Conservation (phyloP, 2,329 filamentous ascomycete genomes). For the Verticillium albo-atrum region DNA sequence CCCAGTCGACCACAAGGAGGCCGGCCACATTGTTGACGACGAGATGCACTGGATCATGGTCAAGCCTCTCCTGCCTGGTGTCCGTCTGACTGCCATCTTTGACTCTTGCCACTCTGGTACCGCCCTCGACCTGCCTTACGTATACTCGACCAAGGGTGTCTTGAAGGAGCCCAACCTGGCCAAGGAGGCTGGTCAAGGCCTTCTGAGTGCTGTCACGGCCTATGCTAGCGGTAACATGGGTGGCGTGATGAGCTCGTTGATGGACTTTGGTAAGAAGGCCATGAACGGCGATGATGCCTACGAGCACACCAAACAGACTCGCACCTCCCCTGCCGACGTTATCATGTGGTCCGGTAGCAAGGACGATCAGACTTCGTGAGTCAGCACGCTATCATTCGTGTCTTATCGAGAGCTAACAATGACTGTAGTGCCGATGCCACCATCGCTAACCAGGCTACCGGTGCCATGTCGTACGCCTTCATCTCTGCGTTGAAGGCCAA, state of each 20-base stretch:
- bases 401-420: constrained; percentile 3
- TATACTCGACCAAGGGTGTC: constrained; percentile 65
- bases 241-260: constrained; percentile 74
- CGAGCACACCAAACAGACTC: constrained; percentile 76
- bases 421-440: constrained; percentile 76
- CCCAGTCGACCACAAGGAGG: constrained; percentile 73
- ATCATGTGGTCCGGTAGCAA: constrained; percentile 98
- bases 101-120: constrained; percentile 66
- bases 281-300: constrained; percentile 77
- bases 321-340: constrained; percentile 92
- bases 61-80: constrained; percentile 48
- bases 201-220: constrained; percentile 55
- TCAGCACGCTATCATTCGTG: constrained; percentile 25
- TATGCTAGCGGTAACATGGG: constrained; percentile 70
- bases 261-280: constrained; percentile 86
- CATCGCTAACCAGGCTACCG: constrained; percentile 85
- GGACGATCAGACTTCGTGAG: constrained; percentile 88
- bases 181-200: constrained; percentile 62
- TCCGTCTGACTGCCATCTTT: constrained; percentile 58
- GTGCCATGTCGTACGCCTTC: constrained; percentile 98
- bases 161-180: constrained; percentile 66
- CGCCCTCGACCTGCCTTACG: constrained; percentile 61
- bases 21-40: constrained; percentile 79
- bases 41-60: constrained; percentile 77
- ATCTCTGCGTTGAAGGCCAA: constrained; percentile 92